Conservation (phyloP, 148 eudicot genomes). For the Polygonum aviculare region DNA sequence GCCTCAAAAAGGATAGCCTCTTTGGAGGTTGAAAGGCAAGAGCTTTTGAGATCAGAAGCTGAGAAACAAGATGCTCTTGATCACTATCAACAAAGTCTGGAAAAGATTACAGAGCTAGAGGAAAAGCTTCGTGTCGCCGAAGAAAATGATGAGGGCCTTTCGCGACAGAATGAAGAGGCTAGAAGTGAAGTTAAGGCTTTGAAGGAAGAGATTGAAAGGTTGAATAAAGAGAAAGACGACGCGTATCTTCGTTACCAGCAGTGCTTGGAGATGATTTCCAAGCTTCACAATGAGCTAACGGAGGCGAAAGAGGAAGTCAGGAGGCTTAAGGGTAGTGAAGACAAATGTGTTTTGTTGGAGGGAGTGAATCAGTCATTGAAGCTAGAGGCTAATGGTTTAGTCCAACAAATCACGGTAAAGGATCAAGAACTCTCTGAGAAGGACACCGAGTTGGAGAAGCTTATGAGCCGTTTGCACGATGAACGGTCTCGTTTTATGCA, state of each 20-base stretch:
- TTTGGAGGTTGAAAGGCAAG: slow-evolving; percentile 44
- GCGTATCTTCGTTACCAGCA: slow-evolving; percentile 35
- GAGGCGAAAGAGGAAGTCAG: slow-evolving; percentile 46
- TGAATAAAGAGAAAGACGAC: slow-evolving; percentile 50
- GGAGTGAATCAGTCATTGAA: slow-evolving; percentile 52
- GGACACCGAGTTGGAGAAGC: slow-evolving; percentile 56
- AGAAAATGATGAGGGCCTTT: slow-evolving; percentile 32
- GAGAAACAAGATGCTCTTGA: slow-evolving; percentile 43
- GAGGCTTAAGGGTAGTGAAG: slow-evolving; percentile 52
- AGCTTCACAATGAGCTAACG: slow-evolving; percentile 49
- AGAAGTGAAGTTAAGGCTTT: slow-evolving; percentile 48
- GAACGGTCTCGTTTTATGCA: slow-evolving; percentile 51
- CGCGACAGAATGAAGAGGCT: slow-evolving; percentile 38
- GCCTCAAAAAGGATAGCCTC: slow-evolving; percentile 38
- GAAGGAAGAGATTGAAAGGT: slow-evolving; percentile 40
- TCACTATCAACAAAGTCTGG: slow-evolving; percentile 42
- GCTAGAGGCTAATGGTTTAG: slow-evolving; percentile 53
- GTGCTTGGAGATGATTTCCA: slow-evolving; percentile 51
- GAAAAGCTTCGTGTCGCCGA: slow-evolving; percentile 31
- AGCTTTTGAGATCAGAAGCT: slow-evolving; percentile 41
- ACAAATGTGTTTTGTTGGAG: slow-evolving; percentile 41
- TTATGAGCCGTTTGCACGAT: slow-evolving; percentile 41
- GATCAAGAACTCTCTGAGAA: slow-evolving; percentile 56
- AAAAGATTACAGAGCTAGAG: slow-evolving; percentile 50
- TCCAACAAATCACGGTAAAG: slow-evolving; percentile 40